Evolutionary conservation across 768 basidiomycete genomes (phyloP), one percentile per base, ranked within the genome.

Genomic region (Lactifluus rugatus): DNA sequence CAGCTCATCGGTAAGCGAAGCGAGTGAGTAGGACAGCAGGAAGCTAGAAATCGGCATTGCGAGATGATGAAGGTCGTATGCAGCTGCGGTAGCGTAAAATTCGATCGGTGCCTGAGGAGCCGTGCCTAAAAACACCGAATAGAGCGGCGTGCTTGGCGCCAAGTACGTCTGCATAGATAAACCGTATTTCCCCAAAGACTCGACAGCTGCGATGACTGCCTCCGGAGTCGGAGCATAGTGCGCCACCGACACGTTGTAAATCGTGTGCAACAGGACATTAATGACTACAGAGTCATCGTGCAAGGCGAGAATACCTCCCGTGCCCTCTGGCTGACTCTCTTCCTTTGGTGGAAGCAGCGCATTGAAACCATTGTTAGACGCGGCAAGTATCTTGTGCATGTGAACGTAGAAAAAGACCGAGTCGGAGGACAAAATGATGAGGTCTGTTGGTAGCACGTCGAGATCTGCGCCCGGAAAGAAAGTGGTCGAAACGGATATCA

Each of bases 341-440:
- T 74, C 68, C 28, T 73, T 62, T 1, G 75, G 65, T 5, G 84
- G 78, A 19, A 93, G 71, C 42, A 82, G 76, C 4, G 76, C 72
- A 47, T 78, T 76, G 70, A 91, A 90, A 13, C 70, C 71, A 62
- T 89, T 92, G 32, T 73, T 71, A 13, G 90, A 92, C 11, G 74
- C 76, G 2, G 70, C 66, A 34, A 85, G 74, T 44, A 92, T 72
- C 52, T 81, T 65, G 44, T 80, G 73, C 0, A 76, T 73, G 68
- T 91, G 87, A 6, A 84, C 84, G 66, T 91, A 91, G 76, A 93
- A 93, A 70, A 89, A 89, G 41, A 93, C 87, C 17, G 79, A 78
- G 66, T 93, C 90, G 28, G 81, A 76, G 2, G 87, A 83, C 54
- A 89, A 72, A 50, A 89, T 71, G 63, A 85, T 75, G 45, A 82